A percentile compares a stretch with the other conserved stretches of the same genome.
Conservation (phyloP, 1,284 basidiomycete species). For the Fomitopsis betulina region DNA sequence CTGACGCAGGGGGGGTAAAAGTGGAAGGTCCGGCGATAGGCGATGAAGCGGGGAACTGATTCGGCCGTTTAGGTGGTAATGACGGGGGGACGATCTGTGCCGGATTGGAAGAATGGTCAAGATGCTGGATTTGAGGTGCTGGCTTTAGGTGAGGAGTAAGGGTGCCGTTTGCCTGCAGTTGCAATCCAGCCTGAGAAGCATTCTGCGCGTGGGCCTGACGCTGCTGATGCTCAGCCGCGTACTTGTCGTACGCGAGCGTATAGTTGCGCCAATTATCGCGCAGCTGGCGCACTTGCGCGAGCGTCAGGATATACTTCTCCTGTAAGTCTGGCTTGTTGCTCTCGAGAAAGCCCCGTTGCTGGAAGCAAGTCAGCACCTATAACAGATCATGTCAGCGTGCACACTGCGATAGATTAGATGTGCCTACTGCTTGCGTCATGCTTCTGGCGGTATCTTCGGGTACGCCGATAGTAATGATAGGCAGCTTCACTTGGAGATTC, state of each 20-base stretch:
- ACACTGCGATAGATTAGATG: background rate
- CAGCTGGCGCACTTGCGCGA: background rate
- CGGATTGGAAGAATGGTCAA: background rate
- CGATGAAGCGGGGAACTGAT: conserved; percentile 10
- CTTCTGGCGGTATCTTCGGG: conserved; percentile 43
- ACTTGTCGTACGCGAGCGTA: background rate
- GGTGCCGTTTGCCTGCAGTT: background rate
- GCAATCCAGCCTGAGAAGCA: background rate
- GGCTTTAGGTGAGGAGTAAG: conserved; percentile 5
- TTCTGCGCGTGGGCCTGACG: background rate
- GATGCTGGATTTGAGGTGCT: background rate
- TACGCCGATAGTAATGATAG: conserved; percentile 39
- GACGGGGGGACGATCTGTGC: background rate
- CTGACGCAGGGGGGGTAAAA: conserved; percentile 31
- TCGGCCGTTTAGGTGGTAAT: background rate
- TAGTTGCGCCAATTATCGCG: background rate
- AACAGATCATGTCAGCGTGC: background rate
- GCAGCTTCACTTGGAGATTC: conserved; percentile 49
- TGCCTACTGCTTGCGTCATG: conserved; percentile 46
- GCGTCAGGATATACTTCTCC: background rate
- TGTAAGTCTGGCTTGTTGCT: too few relatives aligned
- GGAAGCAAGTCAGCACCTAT: conserved; percentile 47
- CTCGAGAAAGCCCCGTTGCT: conserved; percentile 43
- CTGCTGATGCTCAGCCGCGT: background rate
- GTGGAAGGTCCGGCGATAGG: conserved; percentile 7